Conservation (phyloP, 2,329 filamentous ascomycete species). For the Tolypocladium amazonense region DNA sequence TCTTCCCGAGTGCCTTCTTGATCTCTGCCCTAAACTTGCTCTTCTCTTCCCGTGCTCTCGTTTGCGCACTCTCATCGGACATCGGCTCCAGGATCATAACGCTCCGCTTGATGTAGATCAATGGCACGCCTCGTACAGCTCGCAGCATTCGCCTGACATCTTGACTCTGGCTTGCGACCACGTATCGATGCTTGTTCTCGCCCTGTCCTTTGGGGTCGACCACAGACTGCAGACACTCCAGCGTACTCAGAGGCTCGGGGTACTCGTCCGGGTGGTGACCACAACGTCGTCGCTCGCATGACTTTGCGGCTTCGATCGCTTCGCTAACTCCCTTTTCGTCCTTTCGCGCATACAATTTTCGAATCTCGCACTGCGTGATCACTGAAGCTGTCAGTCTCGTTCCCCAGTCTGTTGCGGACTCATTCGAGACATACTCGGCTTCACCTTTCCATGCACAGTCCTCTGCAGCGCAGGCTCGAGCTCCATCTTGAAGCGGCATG, state of each 20-base stretch:
- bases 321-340: constrained; percentile 39
- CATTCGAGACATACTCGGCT: constrained; percentile 51
- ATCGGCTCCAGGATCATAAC: constrained; percentile 67
- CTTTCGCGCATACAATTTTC: constrained; percentile 60
- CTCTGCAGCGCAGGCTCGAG: constrained; percentile 65
- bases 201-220: constrained; percentile 66
- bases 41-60: constrained; percentile 58
- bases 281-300: constrained; percentile 64
- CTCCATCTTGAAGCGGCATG: constrained; percentile 81
- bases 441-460: constrained; percentile 79
- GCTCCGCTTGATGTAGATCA: constrained; percentile 69
- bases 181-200: constrained; percentile 69
- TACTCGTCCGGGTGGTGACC: constrained; percentile 65
- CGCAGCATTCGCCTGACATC: constrained; percentile 54
- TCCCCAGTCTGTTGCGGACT: not conserved
- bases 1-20: constrained; percentile 39
- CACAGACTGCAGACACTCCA: constrained; percentile 63
- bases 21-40: constrained; percentile 65
- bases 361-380: constrained; percentile 74
- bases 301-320: constrained; percentile 68
- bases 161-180: constrained; percentile 63
- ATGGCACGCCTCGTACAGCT: constrained; percentile 58
- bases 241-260: constrained; percentile 56
- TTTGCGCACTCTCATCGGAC: constrained; percentile 53
- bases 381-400: constrained; percentile 32